Base-by-base conservation (phyloP, 164 flowering plant genomes). In the Piper betle region DNA sequence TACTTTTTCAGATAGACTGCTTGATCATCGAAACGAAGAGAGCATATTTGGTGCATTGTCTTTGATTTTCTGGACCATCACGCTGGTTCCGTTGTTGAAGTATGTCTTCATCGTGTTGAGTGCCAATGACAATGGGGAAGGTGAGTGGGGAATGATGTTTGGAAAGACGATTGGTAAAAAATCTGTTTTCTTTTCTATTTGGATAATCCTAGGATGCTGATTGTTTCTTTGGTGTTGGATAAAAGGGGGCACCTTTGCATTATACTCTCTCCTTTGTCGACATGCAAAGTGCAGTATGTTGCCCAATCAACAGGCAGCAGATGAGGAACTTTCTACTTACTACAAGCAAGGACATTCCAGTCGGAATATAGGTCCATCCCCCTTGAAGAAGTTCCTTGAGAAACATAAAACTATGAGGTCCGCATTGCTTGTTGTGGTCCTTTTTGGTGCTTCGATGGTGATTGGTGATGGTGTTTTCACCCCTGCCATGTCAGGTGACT, bases 91-190 rank as follows among this genome's bases (percentile, higher is more conserved):
- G 1, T 53, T 86, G 74, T 54, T 84, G 55, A 88, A 86, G 72
- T 82, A 88, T 75, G 82, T 72, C 18, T 5, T 81, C 64, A 55
- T 86, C 56, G 74, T 86, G 64, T 64, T 86, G 72, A 75, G 69
- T 69, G 84, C 84, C 12, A 74, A 83, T 71, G 96, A 86, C 68
- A 82, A 88, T 71, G 86, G 88, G 55, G 88, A 87, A 84, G 94
- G 94, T 84, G 68, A 58, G 74, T 46, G 33, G 33, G 2, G 1
- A 25, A 25, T 25, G 33, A 25, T 25, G 33, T 25, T 25, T 25
- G 33, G 33, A 5, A 39, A 18, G 3, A n/a, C 43, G 8, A 15
- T 42, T 50, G 52, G 17, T 6, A 54, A 54, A 54, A 15, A 13
- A 17, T 58, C 38, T 4, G 60, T 2, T 19, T 19, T 6, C 20